These are phyloP conservation scores for Clonostachys solani DNA, from an alignment of 2,329 filamentous ascomycete species.

Conservation along the genomic window DNA sequence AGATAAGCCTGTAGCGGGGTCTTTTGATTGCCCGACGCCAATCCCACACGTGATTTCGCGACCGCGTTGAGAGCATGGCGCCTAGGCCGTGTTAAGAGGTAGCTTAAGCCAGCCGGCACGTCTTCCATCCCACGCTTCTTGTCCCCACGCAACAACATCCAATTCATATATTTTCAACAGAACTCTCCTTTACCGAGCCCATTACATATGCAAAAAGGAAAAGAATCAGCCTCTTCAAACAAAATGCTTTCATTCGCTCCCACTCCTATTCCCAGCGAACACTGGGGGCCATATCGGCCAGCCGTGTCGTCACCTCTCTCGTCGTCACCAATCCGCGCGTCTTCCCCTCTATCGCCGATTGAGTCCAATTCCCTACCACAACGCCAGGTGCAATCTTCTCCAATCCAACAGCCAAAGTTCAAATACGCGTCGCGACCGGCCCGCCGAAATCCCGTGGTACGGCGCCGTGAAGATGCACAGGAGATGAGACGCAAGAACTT, in stretches of 20 bases:
- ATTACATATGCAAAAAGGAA: not conserved
- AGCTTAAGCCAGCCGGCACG: not conserved
- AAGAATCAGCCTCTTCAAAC: not conserved
- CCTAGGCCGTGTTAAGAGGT: too few species aligned
- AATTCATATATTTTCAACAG: not conserved
- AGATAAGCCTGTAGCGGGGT: too few species aligned
- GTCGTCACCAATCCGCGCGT: constrained; percentile 50
- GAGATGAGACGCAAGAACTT: constrained; percentile 65
- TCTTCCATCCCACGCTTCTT: not conserved
- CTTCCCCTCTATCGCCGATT: constrained; percentile 38
- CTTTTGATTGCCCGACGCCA: too few species aligned
- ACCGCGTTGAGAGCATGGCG: constrained; percentile 2
- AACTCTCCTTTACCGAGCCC: not conserved
- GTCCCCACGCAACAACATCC: constrained; percentile 1
- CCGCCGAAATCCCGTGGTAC: constrained; percentile 60
- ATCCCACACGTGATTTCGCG: constrained; percentile 1
- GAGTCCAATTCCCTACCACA: constrained; percentile 34
- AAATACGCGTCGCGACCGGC: constrained; percentile 50
- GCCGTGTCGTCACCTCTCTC: constrained; percentile 51
- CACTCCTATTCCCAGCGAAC: constrained; percentile 35
- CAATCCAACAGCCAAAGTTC: constrained; percentile 32
- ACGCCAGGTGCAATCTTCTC: constrained; percentile 39
- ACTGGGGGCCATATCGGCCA: constrained; percentile 39
- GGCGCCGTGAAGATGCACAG: constrained; percentile 55
- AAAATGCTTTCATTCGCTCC: constrained; percentile 37